Conservation (phyloP, 2,329 filamentous ascomycete genomes). For the Talaromyces islandicus region DNA sequence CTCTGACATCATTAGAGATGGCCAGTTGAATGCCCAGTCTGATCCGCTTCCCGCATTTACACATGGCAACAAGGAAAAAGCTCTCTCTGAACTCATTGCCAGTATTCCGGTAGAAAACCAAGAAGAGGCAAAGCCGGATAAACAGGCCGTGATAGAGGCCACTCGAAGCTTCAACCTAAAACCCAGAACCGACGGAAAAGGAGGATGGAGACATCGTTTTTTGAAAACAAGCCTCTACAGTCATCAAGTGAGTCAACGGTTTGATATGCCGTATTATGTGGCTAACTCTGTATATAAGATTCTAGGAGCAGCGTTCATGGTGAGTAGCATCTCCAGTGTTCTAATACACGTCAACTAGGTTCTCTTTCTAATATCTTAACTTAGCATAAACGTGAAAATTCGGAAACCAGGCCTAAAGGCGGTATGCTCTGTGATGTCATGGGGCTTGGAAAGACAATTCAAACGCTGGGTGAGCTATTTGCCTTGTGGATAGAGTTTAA, state of each 20-base stretch:
- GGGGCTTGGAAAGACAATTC: slow-evolving; percentile 38
- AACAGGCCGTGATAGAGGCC: slow-evolving; percentile 18
- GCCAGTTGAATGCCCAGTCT: slow-evolving; percentile 18
- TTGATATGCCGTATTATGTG: neutral
- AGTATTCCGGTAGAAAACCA: slow-evolving; percentile 23
- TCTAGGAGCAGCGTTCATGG: slow-evolving; percentile 28
- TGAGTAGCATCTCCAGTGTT: slow-evolving; percentile 10
- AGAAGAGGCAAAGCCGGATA: slow-evolving; percentile 19
- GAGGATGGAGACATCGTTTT: slow-evolving; percentile 26
- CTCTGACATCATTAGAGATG: slow-evolving; percentile 19
- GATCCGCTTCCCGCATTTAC: slow-evolving; percentile 19
- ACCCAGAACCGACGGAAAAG: slow-evolving; percentile 22
- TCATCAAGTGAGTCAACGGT: slow-evolving; percentile 24
- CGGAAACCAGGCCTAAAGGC: slow-evolving; percentile 20
- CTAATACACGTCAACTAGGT: neutral
- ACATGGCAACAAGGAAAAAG: slow-evolving; percentile 19
- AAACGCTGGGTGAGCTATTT: slow-evolving; percentile 23
- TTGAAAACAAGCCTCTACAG: slow-evolving; percentile 28
- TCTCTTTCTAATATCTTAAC: slow-evolving; percentile 1
- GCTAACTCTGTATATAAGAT: slow-evolving; percentile 18
- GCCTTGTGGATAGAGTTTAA: neutral
- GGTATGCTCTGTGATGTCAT: slow-evolving; percentile 37
- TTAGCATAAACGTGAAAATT: slow-evolving; percentile 26
- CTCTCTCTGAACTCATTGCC: slow-evolving; percentile 26
- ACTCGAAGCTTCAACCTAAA: too few relatives aligned